phyloP scores from a whole-genome alignment of 2,329 filamentous ascomycete genomes.

The Chaetomiaceae sp. region DNA sequence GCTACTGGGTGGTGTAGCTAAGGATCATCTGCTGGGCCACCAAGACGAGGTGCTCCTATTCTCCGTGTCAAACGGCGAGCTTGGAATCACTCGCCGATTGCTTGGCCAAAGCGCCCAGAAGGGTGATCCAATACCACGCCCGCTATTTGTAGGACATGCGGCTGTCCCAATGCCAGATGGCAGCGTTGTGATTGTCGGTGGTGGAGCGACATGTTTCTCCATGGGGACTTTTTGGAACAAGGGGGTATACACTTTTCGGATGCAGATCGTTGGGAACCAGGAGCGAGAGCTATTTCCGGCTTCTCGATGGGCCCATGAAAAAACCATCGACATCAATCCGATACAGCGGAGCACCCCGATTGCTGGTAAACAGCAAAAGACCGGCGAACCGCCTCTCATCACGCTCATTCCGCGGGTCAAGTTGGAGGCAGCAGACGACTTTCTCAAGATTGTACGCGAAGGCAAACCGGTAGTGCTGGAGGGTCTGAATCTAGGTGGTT shows the following conservation, averaged over 20 bases:
- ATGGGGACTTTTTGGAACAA: conserved; percentile 84
- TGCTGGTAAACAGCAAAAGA: background rate
- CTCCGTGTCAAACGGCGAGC: conserved; percentile 30
- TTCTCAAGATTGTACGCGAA: conserved; percentile 53
- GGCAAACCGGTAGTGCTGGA: conserved; percentile 63
- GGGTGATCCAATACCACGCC: conserved; percentile 36
- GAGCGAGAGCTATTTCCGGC: background rate
- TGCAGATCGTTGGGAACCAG: background rate
- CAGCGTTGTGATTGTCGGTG: conserved; percentile 63
- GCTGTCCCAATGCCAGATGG: conserved; percentile 43
- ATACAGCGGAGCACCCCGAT: conserved; percentile 7
- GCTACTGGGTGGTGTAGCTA: conserved; percentile 43
- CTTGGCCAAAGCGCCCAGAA: background rate
- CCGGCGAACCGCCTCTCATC: background rate
- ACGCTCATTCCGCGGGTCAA: conserved; percentile 47
- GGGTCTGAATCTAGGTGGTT: conserved; percentile 62
- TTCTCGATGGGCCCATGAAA: conserved; percentile 20
- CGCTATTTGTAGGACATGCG: conserved; percentile 68
- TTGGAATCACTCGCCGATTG: conserved; percentile 28
- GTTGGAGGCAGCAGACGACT: conserved; percentile 51
- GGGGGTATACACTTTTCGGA: conserved; percentile 46
- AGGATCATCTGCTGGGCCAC: conserved; percentile 39
- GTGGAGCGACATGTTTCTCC: conserved; percentile 83
- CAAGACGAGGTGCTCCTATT: conserved; percentile 51
- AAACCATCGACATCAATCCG: conserved; percentile 23